These are phyloP conservation scores for Cordyceps javanica DNA, from an alignment of 2,329 filamentous ascomycete genomes.

Conservation along the genomic window DNA sequence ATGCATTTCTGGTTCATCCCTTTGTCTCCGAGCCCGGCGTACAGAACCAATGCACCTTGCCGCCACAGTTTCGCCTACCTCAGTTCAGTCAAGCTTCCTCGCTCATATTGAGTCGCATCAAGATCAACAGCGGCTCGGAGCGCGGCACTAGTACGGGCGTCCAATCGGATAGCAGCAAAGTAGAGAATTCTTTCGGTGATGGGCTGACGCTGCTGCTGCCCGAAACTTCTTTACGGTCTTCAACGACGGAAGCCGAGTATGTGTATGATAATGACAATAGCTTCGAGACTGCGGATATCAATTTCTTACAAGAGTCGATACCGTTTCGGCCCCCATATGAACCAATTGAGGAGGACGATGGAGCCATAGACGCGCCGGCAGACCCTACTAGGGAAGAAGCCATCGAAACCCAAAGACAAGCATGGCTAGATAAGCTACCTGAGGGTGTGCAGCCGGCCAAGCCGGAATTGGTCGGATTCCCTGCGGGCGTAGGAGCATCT, in stretches of 20 bases:
- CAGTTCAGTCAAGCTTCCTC: conserved; percentile 15
- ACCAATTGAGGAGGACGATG: conserved; percentile 13
- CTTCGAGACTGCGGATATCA: conserved; percentile 15
- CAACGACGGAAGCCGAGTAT: not conserved
- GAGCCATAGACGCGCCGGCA: conserved; percentile 17
- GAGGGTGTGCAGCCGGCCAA: conserved; percentile 28
- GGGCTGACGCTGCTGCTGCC: not conserved
- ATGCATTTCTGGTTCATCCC: conserved; percentile 3
- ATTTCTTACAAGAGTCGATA: conserved; percentile 26
- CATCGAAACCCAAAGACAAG: conserved; percentile 26
- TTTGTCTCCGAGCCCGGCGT: not conserved
- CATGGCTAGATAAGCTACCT: conserved; percentile 27
- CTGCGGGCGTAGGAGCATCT: conserved; percentile 25
- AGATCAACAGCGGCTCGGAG: not conserved
- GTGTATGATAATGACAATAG: not conserved
- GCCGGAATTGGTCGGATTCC: conserved; percentile 33
- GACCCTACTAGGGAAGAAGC: not conserved
- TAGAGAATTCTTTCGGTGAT: not conserved
- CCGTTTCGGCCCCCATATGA: conserved; percentile 22
- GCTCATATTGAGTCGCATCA: conserved; percentile 16
- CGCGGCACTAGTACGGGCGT: not conserved
- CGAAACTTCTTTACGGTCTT: not conserved
- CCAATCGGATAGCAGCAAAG: not conserved
- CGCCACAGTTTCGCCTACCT: not conserved
- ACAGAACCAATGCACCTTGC: not conserved